Evolutionary conservation across 805 yeast species (phyloP).

Genomic region (Debaryomyces tyrocola): DNA sequence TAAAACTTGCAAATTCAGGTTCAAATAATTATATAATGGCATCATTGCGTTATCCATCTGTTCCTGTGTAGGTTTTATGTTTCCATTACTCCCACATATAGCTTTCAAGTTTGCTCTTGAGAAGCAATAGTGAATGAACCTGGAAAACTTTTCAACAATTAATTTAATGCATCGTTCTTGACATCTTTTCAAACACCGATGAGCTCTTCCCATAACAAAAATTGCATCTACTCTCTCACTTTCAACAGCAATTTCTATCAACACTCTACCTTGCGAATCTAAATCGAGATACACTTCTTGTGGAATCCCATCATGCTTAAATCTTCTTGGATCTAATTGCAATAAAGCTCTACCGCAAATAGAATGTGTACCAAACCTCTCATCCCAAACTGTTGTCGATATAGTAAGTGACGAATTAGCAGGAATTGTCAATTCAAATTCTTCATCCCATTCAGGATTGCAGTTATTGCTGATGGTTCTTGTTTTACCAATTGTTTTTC

Average conservation of each 20-base stretch:
- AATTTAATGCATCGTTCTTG: slow-evolving; percentile 66
- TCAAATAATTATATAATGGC: slow-evolving; percentile 74
- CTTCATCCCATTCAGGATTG: slow-evolving; percentile 87
- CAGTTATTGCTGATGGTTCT: slow-evolving; percentile 57
- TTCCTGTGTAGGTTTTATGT: slow-evolving; percentile 40
- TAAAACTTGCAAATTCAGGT: slow-evolving; percentile 63
- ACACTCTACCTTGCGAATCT: slow-evolving; percentile 67
- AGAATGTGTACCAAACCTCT: slow-evolving; percentile 53
- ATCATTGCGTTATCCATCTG: slow-evolving; percentile 63
- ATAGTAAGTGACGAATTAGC: slow-evolving; percentile 46
- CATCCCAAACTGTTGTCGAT: slow-evolving; percentile 72
- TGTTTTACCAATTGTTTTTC: slow-evolving; percentile 66
- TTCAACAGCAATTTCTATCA: slow-evolving; percentile 72
- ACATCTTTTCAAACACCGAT: slow-evolving; percentile 61
- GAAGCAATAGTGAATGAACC: slow-evolving; percentile 55
- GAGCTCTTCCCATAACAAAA: slow-evolving; percentile 76
- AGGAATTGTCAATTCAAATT: slow-evolving; percentile 57
- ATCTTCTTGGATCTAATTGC: slow-evolving; percentile 60
- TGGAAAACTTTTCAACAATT: slow-evolving; percentile 72
- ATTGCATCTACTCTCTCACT: slow-evolving; percentile 78
- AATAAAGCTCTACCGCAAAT: slow-evolving; percentile 65
- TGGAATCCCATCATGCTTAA: slow-evolving; percentile 68
- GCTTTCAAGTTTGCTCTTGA: slow-evolving; percentile 59
- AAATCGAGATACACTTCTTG: slow-evolving; percentile 57
- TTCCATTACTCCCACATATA: slow-evolving; percentile 54